phyloP scores from a whole-genome alignment of 768 basidiomycete genomes.

The Coprinopsis cinerea region DNA sequence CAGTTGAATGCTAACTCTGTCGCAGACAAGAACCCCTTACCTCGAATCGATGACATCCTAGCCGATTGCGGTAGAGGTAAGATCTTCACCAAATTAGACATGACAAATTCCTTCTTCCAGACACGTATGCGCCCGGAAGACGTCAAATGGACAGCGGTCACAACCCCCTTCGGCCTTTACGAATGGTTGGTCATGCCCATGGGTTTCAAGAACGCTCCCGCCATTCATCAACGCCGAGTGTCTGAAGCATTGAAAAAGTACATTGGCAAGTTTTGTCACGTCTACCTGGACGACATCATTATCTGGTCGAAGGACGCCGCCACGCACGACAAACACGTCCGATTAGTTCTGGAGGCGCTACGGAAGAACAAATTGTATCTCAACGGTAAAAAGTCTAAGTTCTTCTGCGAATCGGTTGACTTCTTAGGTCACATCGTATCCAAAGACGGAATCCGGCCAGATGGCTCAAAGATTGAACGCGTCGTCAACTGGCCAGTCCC shows the following conservation, averaged over 20 bases:
- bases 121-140: slow-evolving; percentile 20
- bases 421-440: slow-evolving; percentile 30
- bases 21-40: slow-evolving; percentile 24
- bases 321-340: slow-evolving; percentile 12
- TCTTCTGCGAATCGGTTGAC: slow-evolving; percentile 21
- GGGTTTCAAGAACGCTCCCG: slow-evolving; percentile 20
- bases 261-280: slow-evolving; percentile 21
- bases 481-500: slow-evolving; percentile 23
- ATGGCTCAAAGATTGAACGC: slow-evolving; percentile 16
- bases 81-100: slow-evolving; percentile 23
- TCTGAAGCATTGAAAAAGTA: slow-evolving; percentile 18
- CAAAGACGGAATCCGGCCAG: slow-evolving; percentile 22
- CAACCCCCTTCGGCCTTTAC: slow-evolving; percentile 31
- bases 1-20: slow-evolving; percentile 26
- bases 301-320: slow-evolving; percentile 17
- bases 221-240: slow-evolving; percentile 24
- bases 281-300: slow-evolving; percentile 23
- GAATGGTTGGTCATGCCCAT: slow-evolving; percentile 39
- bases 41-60: slow-evolving; percentile 25
- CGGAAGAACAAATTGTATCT: slow-evolving; percentile 5
- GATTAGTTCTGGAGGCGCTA: slow-evolving; percentile 11
- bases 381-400: slow-evolving; percentile 14
- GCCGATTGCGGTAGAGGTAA: slow-evolving; percentile 27
- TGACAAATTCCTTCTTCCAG: too few relatives aligned
- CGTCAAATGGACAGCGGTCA: slow-evolving; percentile 27